These are phyloP conservation scores for Hirschfeldia incana DNA, from an alignment of 345 rosid species.

Conservation along the genomic window DNA sequence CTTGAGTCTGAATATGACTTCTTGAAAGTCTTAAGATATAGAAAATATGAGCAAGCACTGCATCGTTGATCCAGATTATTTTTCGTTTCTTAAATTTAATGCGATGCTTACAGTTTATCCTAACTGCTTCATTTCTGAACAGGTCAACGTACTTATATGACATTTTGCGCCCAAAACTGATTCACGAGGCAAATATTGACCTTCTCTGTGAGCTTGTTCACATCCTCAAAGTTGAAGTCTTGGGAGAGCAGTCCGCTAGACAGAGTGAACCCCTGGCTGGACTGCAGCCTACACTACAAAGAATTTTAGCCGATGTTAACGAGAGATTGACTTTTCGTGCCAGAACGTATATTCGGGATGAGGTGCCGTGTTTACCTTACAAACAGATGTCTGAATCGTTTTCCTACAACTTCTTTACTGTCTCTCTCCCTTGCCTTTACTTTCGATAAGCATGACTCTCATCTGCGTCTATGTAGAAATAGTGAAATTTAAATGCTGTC, in stretches of 20 bases:
- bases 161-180: conserved; percentile 89
- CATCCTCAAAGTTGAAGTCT: conserved; percentile 90
- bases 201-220: conserved; percentile 95
- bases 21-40: not conserved
- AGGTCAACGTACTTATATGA: conserved; percentile 94
- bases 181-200: conserved; percentile 85
- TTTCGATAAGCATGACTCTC: conserved; percentile 9
- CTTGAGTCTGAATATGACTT: conserved; percentile 10
- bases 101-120: conserved; percentile 8
- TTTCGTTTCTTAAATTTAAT: conserved; percentile 1
- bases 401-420: not conserved
- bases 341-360: conserved; percentile 92
- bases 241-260: conserved; percentile 82
- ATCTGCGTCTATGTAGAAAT: conserved; percentile 15
- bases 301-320: conserved; percentile 89
- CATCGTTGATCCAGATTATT: conserved; percentile 12
- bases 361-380: conserved; percentile 48
- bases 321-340: conserved; percentile 97
- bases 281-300: conserved; percentile 78
- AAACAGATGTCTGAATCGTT: conserved; percentile 18
- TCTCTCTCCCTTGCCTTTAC: not conserved
- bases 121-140: conserved; percentile 18
- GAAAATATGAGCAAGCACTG: conserved; percentile 12
- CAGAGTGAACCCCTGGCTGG: conserved; percentile 82
- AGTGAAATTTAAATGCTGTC: conserved; percentile 27